These are phyloP conservation scores for Sonneratia caseolaris DNA, from an alignment of 345 rosid species.

Conservation along the genomic window DNA sequence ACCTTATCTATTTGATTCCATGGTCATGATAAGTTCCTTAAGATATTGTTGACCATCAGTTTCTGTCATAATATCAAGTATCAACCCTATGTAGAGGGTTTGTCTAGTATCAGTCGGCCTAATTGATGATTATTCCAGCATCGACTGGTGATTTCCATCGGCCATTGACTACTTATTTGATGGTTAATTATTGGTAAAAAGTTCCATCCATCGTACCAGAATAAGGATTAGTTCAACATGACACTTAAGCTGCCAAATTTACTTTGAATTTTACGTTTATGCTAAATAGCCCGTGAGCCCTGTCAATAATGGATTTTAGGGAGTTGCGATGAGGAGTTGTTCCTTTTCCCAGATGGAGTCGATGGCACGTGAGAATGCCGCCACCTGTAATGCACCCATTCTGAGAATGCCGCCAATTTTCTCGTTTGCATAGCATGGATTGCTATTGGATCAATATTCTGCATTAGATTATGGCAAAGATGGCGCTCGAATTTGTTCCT, in stretches of 20 bases:
- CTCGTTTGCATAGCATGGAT: no score
- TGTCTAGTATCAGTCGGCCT: not conserved
- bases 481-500: not conserved
- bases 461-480: not conserved
- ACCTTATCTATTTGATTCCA: not conserved
- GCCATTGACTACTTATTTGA: not conserved
- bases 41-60: not conserved
- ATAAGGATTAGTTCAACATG: not conserved
- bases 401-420: no score
- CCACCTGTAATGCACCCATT: conserved; percentile 21
- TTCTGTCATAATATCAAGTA: not conserved
- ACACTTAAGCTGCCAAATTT: not conserved
- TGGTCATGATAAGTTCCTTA: not conserved
- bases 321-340: conserved; percentile 35
- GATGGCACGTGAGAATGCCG: conserved; percentile 94
- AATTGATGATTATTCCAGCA: not conserved
- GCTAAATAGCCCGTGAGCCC: conserved; percentile 6
- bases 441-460: not conserved
- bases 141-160: not conserved
- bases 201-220: not conserved
- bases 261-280: not conserved
- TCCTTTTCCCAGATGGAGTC: conserved; percentile 94
- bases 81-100: not conserved
- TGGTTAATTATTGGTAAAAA: not conserved
- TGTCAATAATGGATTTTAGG: not conserved